Base-by-base conservation (phyloP, 768 basidiomycete species). In the Lentinula detonsa region DNA sequence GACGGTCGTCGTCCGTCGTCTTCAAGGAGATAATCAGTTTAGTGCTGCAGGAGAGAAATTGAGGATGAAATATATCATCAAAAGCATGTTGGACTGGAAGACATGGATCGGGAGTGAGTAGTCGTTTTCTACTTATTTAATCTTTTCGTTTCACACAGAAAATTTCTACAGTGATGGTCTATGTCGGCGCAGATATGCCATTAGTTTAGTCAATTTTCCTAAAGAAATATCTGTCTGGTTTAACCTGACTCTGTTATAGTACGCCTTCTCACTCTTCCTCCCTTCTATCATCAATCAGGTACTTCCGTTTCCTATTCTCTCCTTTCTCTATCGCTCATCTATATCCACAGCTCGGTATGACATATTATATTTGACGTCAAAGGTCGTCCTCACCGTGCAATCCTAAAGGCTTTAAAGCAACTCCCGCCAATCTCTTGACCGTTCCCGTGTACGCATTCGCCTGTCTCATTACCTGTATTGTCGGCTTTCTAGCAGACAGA, bases 231-330 rank as follows among this genome's bases (percentile, higher is more conserved):
- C 9, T 49, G 3, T 42, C 10, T 43, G 4, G 31, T 51, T 28
- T 51, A 23, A 42, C 53, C 43, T 46, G 43, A 57, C 21, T 45
- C 28, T n/a, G 18, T n/a, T 48, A 33, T 49, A 59, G 57, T 92
- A 91, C 64, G 87, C 90, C 0, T 90, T 91, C 71, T 79, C 88
- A 21, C 72, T 91, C 49, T 93, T 93, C 77, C 73, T 90, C 58
- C 90, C 90, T 0, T 88, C 84, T 46, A 91, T 92, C 68, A 91
- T 91, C 70, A 85, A 81, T 62, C 75, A 87, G 73, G 85, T 87
- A 63, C 45, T 80, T 80, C 71, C 3, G 21, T 39, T 23, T 34
- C 40, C 15, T 23, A 34, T 34, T 0, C 50, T 42, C 40, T 40
- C 21, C n/a, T 46, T 51, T 46, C 37, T 34, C 34, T 40, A 11